Evolutionary conservation across 179 eudicot genomes (phyloP), one percentile per base, ranked within the genome.

Genomic region (Pouteria campechiana): DNA sequence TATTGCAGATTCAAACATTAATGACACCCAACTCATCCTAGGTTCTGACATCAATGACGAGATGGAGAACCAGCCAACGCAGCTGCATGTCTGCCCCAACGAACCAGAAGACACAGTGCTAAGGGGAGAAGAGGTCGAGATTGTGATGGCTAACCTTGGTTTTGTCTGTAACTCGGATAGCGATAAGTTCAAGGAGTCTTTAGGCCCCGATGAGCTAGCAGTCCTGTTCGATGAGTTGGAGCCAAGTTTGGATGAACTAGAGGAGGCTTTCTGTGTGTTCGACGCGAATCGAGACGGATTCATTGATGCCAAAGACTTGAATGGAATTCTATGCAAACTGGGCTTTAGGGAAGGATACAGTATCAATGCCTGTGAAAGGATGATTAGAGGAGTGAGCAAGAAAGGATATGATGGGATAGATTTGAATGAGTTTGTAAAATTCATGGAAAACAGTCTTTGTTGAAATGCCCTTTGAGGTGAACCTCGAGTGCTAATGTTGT

Each of bases 201-300:
- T 60, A 2, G 58, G 47, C 1, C 9, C 28, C 4, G 40, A 25
- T 9, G 59, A 58, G 1, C 30, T 75, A 5, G 36, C 34, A 23
- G 50, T 31, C 2, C 13, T 74, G 51, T 71, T 78, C 29, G 67
- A 16, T 4, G 63, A 63, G 14, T 57, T 52, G 20, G 76, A 68
- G 46, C 55, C 69, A 2, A 45, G 69, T 48, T 44, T 75, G 4
- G 73, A 63, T 48, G 79, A 75, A 56, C 53, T 64, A 12, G 48
- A 54, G 46, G 67, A 72, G 44, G 79, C 61, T 4, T 79, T 75
- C 43, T 48, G 35, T n/a, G 54, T 79, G 46, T 79, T 79, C 41
- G 83, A 75, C 49, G 55, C 42, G 25, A 75, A 79, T 7, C 35
- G 20, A 34, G 82, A 79, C 55, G 79, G 87, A 27, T 72, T 62